These are phyloP conservation scores for Fraxinus pennsylvanica DNA, from an alignment of 257 asterid genomes.

Conservation along the genomic window DNA sequence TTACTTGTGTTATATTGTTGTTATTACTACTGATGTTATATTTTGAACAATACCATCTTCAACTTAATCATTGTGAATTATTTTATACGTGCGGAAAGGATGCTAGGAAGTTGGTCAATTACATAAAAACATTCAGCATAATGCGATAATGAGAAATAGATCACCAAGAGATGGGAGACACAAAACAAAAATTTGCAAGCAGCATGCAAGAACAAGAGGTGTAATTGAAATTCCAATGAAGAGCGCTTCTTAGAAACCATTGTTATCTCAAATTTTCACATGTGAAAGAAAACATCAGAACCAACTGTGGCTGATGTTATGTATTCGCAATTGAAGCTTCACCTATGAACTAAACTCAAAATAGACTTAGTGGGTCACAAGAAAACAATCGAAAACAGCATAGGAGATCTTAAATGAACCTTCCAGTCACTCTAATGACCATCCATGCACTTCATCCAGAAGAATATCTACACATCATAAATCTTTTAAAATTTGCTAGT, in stretches of 20 bases:
- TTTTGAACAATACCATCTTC: too few relatives aligned
- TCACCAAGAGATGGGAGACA: too few relatives aligned
- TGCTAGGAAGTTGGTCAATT: not conserved
- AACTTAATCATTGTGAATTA: too few relatives aligned
- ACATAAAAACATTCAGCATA: too few relatives aligned
- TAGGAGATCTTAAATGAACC: not conserved
- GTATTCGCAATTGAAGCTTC: not conserved
- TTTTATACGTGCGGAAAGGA: too few relatives aligned
- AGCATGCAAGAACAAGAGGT: not conserved
- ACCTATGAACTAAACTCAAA: too few relatives aligned
- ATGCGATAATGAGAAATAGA: too few relatives aligned
- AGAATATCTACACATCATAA: not conserved
- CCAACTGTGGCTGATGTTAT: not conserved
- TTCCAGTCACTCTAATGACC: not conserved
- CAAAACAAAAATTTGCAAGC: too few relatives aligned
- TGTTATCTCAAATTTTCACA: not conserved
- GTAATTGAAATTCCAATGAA: not conserved
- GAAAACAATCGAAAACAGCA: not conserved
- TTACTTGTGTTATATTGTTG: too few relatives aligned
- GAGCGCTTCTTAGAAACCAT: not conserved
- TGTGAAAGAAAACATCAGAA: not conserved
- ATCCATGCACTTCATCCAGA: not conserved
- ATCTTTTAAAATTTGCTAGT: not conserved
- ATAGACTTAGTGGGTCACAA: not conserved
- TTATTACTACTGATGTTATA: too few relatives aligned